Evolutionary conservation across 2,329 filamentous ascomycete genomes (phyloP).

Genomic region (Myrmaecium sp.): DNA sequence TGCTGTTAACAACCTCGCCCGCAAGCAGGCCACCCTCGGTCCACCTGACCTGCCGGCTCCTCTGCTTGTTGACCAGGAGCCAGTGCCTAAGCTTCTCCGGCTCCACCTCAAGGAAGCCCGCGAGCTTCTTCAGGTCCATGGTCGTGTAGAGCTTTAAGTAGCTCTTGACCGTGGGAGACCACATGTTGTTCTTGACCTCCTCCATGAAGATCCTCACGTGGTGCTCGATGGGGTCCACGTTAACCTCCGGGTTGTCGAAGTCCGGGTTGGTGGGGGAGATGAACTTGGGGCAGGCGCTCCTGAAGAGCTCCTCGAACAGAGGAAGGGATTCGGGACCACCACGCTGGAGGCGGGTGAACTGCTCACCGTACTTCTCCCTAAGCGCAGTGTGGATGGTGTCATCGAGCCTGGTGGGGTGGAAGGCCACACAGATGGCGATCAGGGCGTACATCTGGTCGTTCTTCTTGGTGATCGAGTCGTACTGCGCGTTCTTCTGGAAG

Average conservation of each 20-base stretch:
- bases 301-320: conserved; percentile 97
- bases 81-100: conserved; percentile 90
- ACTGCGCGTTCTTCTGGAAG: conserved; percentile 98
- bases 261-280: conserved; percentile 94
- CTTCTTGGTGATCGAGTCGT: conserved; percentile 99
- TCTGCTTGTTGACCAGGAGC: conserved; percentile 96
- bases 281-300: conserved; percentile 96
- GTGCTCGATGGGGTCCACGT: conserved; percentile 94
- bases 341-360: conserved; percentile 90
- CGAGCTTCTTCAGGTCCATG: conserved; percentile 97
- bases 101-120: conserved; percentile 90
- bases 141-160: conserved; percentile 99
- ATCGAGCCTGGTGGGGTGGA: conserved; percentile 91
- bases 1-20: conserved; percentile 81
- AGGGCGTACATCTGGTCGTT: conserved; percentile 99
- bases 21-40: conserved; percentile 78
- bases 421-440: conserved; percentile 95
- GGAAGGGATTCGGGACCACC: conserved; percentile 90
- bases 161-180: conserved; percentile 91
- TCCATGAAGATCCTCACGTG: conserved; percentile 98
- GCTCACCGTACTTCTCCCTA: conserved; percentile 97
- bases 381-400: conserved; percentile 98
- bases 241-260: conserved; percentile 91
- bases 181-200: conserved; percentile 98
- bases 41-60: conserved; percentile 92